phyloP scores from a whole-genome alignment of 768 basidiomycete species.

The Cantharellus anzutake region DNA sequence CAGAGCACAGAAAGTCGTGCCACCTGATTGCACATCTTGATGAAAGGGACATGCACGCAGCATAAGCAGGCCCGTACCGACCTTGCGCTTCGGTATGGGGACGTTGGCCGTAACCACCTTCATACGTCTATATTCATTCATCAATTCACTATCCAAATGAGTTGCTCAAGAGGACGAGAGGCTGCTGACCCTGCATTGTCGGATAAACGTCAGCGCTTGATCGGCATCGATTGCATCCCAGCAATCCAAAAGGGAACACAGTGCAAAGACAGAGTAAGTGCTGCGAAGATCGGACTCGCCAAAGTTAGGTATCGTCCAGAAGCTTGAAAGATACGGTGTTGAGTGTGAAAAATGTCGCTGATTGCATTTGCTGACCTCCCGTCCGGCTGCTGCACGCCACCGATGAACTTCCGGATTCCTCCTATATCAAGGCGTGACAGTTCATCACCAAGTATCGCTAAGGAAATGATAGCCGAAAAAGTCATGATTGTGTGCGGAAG shows the following conservation, averaged over 20 bases:
- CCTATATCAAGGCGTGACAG: conserved; percentile 47
- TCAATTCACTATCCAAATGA: no score
- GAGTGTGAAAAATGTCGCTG: background rate
- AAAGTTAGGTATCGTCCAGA: conserved; percentile 5
- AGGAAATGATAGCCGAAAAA: conserved; percentile 70
- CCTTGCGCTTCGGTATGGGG: conserved; percentile 63
- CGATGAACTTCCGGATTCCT: conserved; percentile 49
- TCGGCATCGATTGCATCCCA: conserved; percentile 56
- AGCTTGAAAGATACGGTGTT: conserved; percentile 13
- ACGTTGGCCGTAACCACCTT: conserved; percentile 80
- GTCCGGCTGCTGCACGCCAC: conserved; percentile 52
- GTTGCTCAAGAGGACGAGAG: background rate
- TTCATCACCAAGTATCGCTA: conserved; percentile 77
- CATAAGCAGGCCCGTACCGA: conserved; percentile 23
- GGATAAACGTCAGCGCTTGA: conserved; percentile 42
- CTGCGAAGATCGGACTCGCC: conserved; percentile 64
- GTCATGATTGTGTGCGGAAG: conserved; percentile 82
- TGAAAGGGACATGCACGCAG: background rate
- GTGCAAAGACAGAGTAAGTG: conserved; percentile 71
- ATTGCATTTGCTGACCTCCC: conserved; percentile 43
- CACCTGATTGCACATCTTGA: conserved; percentile 33
- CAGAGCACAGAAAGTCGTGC: conserved; percentile 83
- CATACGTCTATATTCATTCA: conserved; percentile 43
- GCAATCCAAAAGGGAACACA: conserved; percentile 59
- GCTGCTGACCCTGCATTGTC: conserved; percentile 44